These are phyloP conservation scores for Cytospora piceicola DNA, from an alignment of 2,329 filamentous ascomycete species.

Conservation along the genomic window DNA sequence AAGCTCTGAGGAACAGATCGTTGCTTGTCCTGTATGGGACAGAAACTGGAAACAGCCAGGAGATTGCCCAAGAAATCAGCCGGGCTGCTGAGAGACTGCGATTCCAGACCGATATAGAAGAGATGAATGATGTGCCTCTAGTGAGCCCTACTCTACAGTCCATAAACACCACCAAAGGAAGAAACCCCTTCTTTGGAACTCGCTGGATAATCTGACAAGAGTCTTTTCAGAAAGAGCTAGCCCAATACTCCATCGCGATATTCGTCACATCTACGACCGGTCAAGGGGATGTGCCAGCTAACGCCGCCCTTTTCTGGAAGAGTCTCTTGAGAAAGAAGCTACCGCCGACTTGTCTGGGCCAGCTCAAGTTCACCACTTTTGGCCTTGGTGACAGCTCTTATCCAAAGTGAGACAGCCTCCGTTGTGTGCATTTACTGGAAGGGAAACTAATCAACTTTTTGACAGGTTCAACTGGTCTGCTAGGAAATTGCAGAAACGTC, in stretches of 20 bases:
- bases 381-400: slow-evolving; percentile 95
- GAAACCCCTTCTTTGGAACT: not conserved
- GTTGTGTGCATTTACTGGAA: not conserved
- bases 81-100: slow-evolving; percentile 74
- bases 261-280: slow-evolving; percentile 91
- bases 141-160: slow-evolving; percentile 54
- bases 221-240: slow-evolving; percentile 51
- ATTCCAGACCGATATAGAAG: slow-evolving; percentile 75
- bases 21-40: slow-evolving; percentile 85
- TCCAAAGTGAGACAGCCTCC: slow-evolving; percentile 66
- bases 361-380: slow-evolving; percentile 79
- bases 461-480: slow-evolving; percentile 88
- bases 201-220: slow-evolving; percentile 5
- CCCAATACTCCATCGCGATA: slow-evolving; percentile 64
- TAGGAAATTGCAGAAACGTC: slow-evolving; percentile 81
- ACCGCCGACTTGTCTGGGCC: slow-evolving; percentile 67
- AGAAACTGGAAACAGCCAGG: slow-evolving; percentile 92
- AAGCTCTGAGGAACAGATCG: slow-evolving; percentile 42
- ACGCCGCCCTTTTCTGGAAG: slow-evolving; percentile 83
- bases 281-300: slow-evolving; percentile 89
- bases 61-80: slow-evolving; percentile 84
- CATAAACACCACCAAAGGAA: not conserved
- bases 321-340: slow-evolving; percentile 80
- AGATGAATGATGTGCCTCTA: slow-evolving; percentile 76
- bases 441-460: not conserved